phyloP scores from a whole-genome alignment of 2,329 filamentous ascomycete genomes.

The Botrytis deweyae region DNA sequence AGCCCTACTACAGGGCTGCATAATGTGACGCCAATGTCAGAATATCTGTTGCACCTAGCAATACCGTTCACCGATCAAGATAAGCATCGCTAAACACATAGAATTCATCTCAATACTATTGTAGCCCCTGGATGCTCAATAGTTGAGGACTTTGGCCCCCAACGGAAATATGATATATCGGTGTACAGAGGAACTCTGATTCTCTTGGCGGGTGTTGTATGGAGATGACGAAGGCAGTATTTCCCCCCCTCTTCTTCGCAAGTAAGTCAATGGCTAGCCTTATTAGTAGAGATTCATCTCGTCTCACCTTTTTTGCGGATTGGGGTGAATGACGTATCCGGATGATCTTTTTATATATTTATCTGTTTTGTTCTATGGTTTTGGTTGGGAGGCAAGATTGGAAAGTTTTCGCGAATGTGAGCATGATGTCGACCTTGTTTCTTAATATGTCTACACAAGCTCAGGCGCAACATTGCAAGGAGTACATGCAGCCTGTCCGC shows the following conservation, averaged over 20 bases:
- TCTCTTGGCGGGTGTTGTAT: background rate
- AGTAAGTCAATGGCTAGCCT: background rate
- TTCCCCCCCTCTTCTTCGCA: background rate
- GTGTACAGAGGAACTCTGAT: constrained; percentile 6
- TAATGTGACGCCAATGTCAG: constrained; percentile 20
- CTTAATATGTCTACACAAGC: background rate
- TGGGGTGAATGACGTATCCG: constrained; percentile 6
- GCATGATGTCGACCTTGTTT: background rate
- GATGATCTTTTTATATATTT: constrained; percentile 8
- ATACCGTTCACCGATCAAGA: constrained; percentile 19
- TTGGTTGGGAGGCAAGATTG: constrained; percentile 3
- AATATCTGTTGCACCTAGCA: constrained; percentile 1
- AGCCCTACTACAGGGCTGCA: constrained; percentile 18
- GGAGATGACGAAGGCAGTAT: background rate
- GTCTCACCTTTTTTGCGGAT: background rate
- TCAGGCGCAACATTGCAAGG: background rate
- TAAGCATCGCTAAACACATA: constrained; percentile 16
- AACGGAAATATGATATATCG: constrained; percentile 5
- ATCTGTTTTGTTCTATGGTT: background rate
- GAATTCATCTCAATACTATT: constrained; percentile 12
- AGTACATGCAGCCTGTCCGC: background rate
- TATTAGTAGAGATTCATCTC: constrained; percentile 8
- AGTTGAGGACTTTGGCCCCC: constrained; percentile 11
- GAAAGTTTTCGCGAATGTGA: background rate
- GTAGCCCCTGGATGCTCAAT: constrained; percentile 3